phyloP scores from a whole-genome alignment of 2,329 filamentous ascomycete species.

The Cercospora citrullina region DNA sequence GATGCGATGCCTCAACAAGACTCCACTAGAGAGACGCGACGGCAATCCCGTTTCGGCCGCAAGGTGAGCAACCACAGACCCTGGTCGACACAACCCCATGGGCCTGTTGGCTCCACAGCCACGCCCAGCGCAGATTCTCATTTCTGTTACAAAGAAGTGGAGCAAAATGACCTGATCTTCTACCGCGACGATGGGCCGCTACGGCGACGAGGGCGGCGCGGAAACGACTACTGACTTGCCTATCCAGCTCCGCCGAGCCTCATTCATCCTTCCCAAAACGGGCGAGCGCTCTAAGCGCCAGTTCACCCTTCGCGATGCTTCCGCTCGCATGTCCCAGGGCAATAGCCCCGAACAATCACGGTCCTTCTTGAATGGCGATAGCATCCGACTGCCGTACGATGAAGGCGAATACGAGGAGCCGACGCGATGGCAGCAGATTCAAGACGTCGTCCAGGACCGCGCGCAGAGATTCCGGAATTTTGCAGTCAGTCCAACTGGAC shows the following conservation, averaged over 20 bases:
- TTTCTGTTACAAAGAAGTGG: neutral
- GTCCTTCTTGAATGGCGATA: constrained; percentile 32
- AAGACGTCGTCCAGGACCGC: constrained; percentile 12
- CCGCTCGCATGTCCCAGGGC: constrained; percentile 40
- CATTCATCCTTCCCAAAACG: constrained; percentile 81
- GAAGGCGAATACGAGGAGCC: constrained; percentile 14
- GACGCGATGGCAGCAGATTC: constrained; percentile 13
- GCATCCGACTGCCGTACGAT: constrained; percentile 2
- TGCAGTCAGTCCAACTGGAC: constrained; percentile 65
- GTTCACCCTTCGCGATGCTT: constrained; percentile 68
- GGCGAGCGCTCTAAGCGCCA: constrained; percentile 79
- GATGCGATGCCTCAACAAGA: constrained; percentile 19
- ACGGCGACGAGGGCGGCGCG: neutral
- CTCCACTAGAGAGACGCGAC: constrained; percentile 14
- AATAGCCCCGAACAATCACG: constrained; percentile 33
- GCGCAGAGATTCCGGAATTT: constrained; percentile 20
- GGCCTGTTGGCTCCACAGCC: neutral
- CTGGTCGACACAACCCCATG: constrained; percentile 4
- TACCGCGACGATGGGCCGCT: constrained; percentile 1
- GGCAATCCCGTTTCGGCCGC: constrained; percentile 17
- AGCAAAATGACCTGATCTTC: neutral
- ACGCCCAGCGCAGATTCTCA: neutral
- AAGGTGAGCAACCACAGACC: constrained; percentile 16
- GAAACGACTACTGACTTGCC: constrained; percentile 6
- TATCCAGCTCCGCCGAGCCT: constrained; percentile 68